Base-by-base conservation (phyloP, 2,329 filamentous ascomycete species). In the Epichloe amarillans region DNA sequence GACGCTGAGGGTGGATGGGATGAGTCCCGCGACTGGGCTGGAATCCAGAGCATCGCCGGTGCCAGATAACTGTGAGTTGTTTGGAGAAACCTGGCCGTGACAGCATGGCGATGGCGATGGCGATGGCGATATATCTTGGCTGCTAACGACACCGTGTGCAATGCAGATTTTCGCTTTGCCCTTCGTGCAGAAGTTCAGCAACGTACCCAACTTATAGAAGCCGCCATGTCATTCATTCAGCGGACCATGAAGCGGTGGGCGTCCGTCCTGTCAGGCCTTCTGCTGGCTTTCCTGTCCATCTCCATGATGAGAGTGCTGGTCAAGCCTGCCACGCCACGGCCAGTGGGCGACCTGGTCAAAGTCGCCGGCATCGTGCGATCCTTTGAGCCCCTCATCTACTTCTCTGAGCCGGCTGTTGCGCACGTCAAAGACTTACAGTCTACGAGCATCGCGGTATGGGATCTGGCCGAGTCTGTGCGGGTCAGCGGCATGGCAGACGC, bases 351-450 rank as follows among this genome's bases (percentile, higher is more conserved):
- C 63, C 75, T 97, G 15, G 84, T 95, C 63, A 95, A 95, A 65
- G 84, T 96, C 23, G 90, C 90, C 4, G 83, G 85, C 48, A 80
- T 97, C 56, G 90, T 90, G 46, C 88, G 88, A 60, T 88, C 88
- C 10, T 95, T 96, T 62, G 91, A 96, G 65, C 91, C 91, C 5
- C 76, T 96, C 43, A 94, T 97, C 55, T 93, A 93, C 70, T 95
- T 94, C 64, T 95, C 89, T 0, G 89, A 96, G 62, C 86, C 90
- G 62, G 89, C 89, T 8, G 83, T 89, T 42, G 79, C 83, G 38
- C 89, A 95, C 62, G 88, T 95, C 40, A 83, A 84, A 52, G 88
- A 94, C 56, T 72, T 97, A 46, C 89, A 95, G 66, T 88, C 93
- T 50, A 95, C 90, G 0, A 88, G 89, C 42, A 84, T 95, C 35